Percentiles rank a stretch among this genome's conserved stretches.
These are phyloP conservation scores for Patellaria atrata DNA, from an alignment of 495 filamentous ascomycete genomes.

Conservation along the genomic window DNA sequence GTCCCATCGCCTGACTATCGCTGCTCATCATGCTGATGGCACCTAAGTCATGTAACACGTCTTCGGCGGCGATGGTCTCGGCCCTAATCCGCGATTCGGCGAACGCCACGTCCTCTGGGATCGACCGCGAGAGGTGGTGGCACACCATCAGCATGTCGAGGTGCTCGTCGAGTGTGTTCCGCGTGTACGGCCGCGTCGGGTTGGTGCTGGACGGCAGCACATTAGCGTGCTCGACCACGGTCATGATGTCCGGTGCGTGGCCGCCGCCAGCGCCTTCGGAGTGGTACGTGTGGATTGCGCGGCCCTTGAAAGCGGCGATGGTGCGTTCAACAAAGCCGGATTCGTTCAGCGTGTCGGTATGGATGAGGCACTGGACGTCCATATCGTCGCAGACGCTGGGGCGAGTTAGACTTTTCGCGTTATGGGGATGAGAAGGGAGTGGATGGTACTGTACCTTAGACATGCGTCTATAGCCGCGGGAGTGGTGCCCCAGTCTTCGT, in stretches of 20 bases:
- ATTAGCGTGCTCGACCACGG: conserved; percentile 80
- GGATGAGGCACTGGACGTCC: conserved; percentile 90
- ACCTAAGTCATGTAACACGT: conserved; percentile 89
- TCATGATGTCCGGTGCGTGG: conserved; percentile 94
- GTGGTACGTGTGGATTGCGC: conserved; percentile 96
- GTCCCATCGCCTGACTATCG: conserved; percentile 95
- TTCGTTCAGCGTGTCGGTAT: conserved; percentile 96
- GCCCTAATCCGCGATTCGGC: conserved; percentile 89
- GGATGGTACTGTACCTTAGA: no score
- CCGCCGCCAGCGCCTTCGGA: conserved; percentile 95
- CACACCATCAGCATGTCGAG: conserved; percentile 99
- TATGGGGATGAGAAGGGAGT: conserved; percentile 3
- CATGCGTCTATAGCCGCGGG: conserved; percentile 89
- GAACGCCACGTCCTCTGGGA: conserved; percentile 92
- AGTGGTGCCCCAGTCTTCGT: conserved; percentile 95
- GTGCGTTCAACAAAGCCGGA: conserved; percentile 94
- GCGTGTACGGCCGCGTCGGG: conserved; percentile 82
- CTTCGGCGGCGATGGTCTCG: conserved; percentile 94
- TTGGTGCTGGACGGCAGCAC: conserved; percentile 88
- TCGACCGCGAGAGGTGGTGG: conserved; percentile 83
- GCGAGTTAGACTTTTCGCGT: no score
- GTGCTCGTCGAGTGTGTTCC: conserved; percentile 92
- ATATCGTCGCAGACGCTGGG: conserved; percentile 71
- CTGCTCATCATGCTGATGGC: conserved; percentile 98
- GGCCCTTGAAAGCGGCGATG: conserved; percentile 69